Base-by-base conservation (phyloP, 805 yeast genomes). In the Candida boleticola region DNA sequence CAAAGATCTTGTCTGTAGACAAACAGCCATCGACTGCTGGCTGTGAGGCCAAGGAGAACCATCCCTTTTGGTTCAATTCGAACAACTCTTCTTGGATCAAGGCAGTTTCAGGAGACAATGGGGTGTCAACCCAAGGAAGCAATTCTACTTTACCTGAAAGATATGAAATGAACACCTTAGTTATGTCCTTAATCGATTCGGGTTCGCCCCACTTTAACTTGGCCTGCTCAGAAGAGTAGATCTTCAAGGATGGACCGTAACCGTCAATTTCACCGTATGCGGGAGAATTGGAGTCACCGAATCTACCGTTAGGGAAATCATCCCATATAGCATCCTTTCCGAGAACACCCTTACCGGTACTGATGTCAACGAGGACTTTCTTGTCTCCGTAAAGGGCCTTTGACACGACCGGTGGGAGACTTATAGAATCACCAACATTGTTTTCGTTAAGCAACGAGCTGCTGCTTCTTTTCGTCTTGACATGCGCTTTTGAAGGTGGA, bases 241-340 rank as follows among this genome's bases (percentile, higher is more conserved):
- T 82, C 56, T 90, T 90, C 54, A 93, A 76, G 2, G 85, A 79
- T 0, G 97, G 96, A 2, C 98, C 98, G 61, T 92, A 93, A 23
- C 98, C 98, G 61, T 90, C 97, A 53, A 92, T 88, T 66, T 92
- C 97, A 71, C 98, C 99, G 63, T 86, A 92, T 1, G 98, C 98
- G 16, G 97, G 97, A 26, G 96, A 88, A 54, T 93, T 74, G 0
- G 96, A 86, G 65, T 89, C 96, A 67, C 97, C 95, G 62, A 88
- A 89, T 67, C 98, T 77, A 58, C 97, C 96, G 63, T 90, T 89
- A 21, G 97, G 93, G 63, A 88, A 90, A 57, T 90, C 98, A 69
- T 90, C 98, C 98, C 98, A 90, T 1, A 90, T 86, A 3, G 95
- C 96, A 60, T 87, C 93, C 54, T 87, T 80, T 27, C 96, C 96